A percentile compares a stretch with the other conserved stretches of the same genome.
These are phyloP conservation scores for Lactarius tabidus DNA, from an alignment of 768 basidiomycete genomes.

Conservation along the genomic window DNA sequence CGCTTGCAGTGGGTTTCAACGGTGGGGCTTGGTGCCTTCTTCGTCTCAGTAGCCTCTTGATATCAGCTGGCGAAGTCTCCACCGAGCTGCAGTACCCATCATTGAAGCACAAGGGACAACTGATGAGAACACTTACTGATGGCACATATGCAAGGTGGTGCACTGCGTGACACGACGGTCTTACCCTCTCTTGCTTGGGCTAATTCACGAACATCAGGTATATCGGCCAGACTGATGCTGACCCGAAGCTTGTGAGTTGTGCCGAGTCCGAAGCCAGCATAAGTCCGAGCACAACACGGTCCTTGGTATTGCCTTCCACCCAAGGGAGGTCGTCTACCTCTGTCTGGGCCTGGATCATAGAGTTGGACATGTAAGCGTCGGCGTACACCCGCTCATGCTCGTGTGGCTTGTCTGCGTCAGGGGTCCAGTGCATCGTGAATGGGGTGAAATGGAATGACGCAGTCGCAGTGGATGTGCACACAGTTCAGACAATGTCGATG, in stretches of 20 bases:
- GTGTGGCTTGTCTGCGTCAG: neutral
- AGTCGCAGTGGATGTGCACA: neutral
- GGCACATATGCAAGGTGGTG: too few relatives aligned
- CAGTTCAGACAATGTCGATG: neutral
- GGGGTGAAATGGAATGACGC: neutral
- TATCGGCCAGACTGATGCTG: too few relatives aligned
- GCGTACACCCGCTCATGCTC: neutral
- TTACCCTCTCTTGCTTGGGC: too few relatives aligned
- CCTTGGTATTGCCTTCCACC: neutral
- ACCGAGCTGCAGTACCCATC: too few relatives aligned
- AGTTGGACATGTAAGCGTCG: neutral
- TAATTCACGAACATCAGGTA: too few relatives aligned
- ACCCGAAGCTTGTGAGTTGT: too few relatives aligned
- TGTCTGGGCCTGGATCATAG: neutral
- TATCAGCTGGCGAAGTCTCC: too few relatives aligned
- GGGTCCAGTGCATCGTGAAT: neutral
- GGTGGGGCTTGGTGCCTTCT: too few relatives aligned
- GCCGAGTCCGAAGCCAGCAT: neutral
- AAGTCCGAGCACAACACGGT: neutral
- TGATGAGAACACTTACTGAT: too few relatives aligned
- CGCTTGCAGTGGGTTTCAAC: slow-evolving; percentile 20
- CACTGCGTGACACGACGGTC: too few relatives aligned
- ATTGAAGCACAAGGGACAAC: too few relatives aligned
- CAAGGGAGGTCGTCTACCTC: neutral
- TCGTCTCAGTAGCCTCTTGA: too few relatives aligned